These are phyloP conservation scores for Lepraria neglecta DNA, from an alignment of 495 filamentous ascomycete genomes.

Conservation along the genomic window DNA sequence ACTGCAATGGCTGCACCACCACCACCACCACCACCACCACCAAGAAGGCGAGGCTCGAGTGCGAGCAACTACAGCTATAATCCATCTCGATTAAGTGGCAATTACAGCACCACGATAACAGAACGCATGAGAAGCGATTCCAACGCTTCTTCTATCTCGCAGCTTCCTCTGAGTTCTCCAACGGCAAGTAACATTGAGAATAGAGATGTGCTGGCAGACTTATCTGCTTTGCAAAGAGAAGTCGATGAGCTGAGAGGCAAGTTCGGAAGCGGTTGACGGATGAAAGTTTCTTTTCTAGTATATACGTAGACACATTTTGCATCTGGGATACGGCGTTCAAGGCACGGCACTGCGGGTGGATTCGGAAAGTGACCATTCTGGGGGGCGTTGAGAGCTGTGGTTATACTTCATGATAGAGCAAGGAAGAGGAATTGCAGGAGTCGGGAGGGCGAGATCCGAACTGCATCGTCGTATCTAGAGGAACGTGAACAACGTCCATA, in stretches of 20 bases:
- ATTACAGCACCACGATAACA: conserved; percentile 26
- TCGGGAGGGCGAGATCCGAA: neutral
- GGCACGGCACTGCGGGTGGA: neutral
- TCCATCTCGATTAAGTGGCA: conserved; percentile 27
- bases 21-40: conserved; percentile 50
- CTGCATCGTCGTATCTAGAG: neutral
- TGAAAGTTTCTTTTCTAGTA: neutral
- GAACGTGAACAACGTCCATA: neutral
- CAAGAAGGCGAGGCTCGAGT: conserved; percentile 50
- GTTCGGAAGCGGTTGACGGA: conserved; percentile 24
- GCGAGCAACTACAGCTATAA: conserved; percentile 46
- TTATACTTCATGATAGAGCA: neutral
- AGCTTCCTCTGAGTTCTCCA: conserved; percentile 13
- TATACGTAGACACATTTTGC: neutral
- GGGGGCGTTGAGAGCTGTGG: neutral
- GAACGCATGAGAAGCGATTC: conserved; percentile 28
- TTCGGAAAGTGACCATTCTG: neutral
- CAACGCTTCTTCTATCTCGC: conserved; percentile 24
- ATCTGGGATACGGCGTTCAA: conserved; percentile 3
- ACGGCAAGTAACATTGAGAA: conserved; percentile 23
- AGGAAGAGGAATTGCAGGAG: neutral
- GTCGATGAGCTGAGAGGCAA: conserved; percentile 63
- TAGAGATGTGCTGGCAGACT: conserved; percentile 59
- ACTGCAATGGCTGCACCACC: conserved; percentile 34
- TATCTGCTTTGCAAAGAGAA: conserved; percentile 61